Percentiles rank a stretch among this genome's conserved stretches.
Evolutionary conservation across 2,329 filamentous ascomycete genomes (phyloP).

Genomic region (Epichloe brachyelytri): DNA sequence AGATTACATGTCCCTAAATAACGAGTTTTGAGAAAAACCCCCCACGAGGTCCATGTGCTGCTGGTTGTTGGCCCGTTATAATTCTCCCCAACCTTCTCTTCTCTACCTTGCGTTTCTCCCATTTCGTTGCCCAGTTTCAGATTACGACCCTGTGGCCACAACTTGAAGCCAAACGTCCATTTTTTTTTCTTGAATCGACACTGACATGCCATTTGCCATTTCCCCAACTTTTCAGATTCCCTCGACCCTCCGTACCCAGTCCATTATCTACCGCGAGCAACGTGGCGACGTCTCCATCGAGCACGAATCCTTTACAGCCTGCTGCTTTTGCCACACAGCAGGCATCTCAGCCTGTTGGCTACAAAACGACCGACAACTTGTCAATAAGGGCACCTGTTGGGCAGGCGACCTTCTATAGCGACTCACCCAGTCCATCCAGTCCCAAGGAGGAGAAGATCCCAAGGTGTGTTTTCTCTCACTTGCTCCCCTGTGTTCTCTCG

Average conservation of each 20-base stretch:
- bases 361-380: constrained; percentile 3
- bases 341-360: constrained; percentile 14
- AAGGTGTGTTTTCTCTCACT: constrained; percentile 16
- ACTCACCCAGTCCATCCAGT: constrained; percentile 23
- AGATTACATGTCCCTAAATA: no score
- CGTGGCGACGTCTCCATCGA: constrained; percentile 29
- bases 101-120: not conserved
- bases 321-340: constrained; percentile 10
- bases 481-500: no score
- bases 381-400: constrained; percentile 7
- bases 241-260: constrained; percentile 34
- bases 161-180: not conserved
- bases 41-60: not conserved
- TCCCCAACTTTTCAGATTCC: constrained; percentile 26
- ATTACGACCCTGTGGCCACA: not conserved
- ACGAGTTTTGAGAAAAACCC: not conserved
- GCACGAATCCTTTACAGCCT: constrained; percentile 22
- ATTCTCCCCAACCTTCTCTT: not conserved
- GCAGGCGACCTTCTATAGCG: constrained; percentile 23
- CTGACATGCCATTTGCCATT: not conserved
- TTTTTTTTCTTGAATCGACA: not conserved
- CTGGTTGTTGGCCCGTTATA: not conserved
- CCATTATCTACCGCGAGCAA: constrained; percentile 33
- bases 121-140: not conserved
- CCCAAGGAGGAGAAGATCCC: constrained; percentile 18